A percentile compares a stretch with the other conserved stretches of the same genome.
Conservation (phyloP, 345 rosid species). For the Ceriops zippeliana region DNA sequence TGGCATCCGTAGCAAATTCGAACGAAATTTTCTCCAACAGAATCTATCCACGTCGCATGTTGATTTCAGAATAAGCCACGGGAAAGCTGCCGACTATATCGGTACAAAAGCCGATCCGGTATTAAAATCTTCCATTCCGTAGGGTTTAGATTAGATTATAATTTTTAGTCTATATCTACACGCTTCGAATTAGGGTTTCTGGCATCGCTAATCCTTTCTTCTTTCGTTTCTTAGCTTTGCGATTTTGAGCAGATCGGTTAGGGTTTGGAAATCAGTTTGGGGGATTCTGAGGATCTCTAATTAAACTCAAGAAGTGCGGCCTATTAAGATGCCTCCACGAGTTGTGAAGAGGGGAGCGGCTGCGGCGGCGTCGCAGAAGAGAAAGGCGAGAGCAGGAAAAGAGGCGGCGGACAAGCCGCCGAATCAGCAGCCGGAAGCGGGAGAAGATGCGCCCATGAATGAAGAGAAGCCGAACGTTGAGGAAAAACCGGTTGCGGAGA, state of each 20-base stretch:
- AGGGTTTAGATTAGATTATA: too few relatives aligned
- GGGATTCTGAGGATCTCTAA: too few relatives aligned
- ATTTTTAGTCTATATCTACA: too few relatives aligned
- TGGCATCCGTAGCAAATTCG: too few relatives aligned
- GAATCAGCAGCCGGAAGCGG: constrained; percentile 33
- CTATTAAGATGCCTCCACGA: constrained; percentile 64
- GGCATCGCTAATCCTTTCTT: neutral
- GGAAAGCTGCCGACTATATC: too few relatives aligned
- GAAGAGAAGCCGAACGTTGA: constrained; percentile 26
- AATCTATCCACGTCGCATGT: neutral
- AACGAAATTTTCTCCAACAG: neutral
- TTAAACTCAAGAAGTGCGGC: neutral
- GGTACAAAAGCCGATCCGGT: too few relatives aligned
- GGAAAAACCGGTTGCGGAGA: constrained; percentile 5
- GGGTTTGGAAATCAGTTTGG: neutral
- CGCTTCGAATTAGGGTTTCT: neutral
- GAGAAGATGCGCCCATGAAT: constrained; percentile 3
- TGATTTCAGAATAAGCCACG: neutral
- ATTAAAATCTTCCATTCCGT: too few relatives aligned
- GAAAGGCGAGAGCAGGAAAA: constrained; percentile 48
- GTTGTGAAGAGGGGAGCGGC: constrained; percentile 64
- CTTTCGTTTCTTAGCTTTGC: neutral
- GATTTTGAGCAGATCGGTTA: neutral
- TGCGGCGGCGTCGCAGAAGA: constrained; percentile 37
- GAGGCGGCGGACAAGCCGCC: constrained; percentile 40